phyloP scores from a whole-genome alignment of 78 protist species.

The Dictyostelium intermedium region DNA sequence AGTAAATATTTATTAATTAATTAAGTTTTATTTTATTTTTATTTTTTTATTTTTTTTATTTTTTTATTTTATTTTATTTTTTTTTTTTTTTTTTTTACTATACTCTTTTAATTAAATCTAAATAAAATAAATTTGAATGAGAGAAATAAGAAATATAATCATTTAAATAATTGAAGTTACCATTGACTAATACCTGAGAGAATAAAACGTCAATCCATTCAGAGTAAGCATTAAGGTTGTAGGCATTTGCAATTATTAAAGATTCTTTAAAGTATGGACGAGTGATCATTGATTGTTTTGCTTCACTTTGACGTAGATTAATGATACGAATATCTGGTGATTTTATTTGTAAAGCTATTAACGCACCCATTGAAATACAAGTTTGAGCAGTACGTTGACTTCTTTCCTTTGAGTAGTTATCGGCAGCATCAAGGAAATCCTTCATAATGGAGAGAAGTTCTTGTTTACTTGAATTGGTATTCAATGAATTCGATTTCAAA shows the following conservation, averaged over 20 bases:
- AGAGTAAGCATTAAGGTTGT: slow-evolving; percentile 42
- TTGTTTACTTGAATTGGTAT: neutral
- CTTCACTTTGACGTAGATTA: slow-evolving; percentile 42
- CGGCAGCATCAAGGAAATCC: slow-evolving; percentile 67
- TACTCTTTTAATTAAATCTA: slow-evolving; percentile 56
- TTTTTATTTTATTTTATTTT: neutral
- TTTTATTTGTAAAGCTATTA: slow-evolving; percentile 63
- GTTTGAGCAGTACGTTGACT: slow-evolving; percentile 34
- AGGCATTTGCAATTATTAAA: slow-evolving; percentile 74
- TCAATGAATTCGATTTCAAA: neutral
- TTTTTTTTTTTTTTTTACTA: neutral
- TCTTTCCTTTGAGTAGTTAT: slow-evolving; percentile 60
- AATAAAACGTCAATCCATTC: slow-evolving; percentile 76
- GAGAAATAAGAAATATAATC: slow-evolving; percentile 58
- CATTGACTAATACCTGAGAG: slow-evolving; percentile 42
- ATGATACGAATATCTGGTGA: slow-evolving; percentile 11
- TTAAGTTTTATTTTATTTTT: too few relatives aligned
- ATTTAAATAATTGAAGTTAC: slow-evolving; percentile 31
- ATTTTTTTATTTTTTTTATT: neutral
- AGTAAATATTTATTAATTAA: too few relatives aligned
- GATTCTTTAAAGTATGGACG: slow-evolving; percentile 50
- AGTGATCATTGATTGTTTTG: neutral
- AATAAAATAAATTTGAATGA: neutral
- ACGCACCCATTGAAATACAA: slow-evolving; percentile 68
- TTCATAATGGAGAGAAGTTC: slow-evolving; percentile 36